Conservation (phyloP, 768 basidiomycete species). For the Mrakia gelida region DNA sequence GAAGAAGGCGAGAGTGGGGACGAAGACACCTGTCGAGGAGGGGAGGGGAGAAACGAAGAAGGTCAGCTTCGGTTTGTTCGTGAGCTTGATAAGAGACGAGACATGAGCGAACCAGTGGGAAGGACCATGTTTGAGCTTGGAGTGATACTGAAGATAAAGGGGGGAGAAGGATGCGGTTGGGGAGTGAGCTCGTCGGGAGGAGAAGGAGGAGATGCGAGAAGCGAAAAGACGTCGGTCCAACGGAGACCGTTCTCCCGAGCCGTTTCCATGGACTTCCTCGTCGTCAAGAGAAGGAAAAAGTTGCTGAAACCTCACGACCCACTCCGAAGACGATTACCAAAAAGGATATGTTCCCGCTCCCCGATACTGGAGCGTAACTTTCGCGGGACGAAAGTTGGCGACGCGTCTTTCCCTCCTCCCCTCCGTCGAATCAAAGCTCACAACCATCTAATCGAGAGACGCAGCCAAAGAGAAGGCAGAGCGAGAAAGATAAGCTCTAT, state of each 20-base stretch:
- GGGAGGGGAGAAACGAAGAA: not conserved
- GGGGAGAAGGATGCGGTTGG: not conserved
- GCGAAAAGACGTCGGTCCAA: too few species aligned
- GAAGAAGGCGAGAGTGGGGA: slow-evolving; percentile 26
- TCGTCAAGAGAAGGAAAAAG: too few species aligned
- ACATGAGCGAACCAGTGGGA: not conserved
- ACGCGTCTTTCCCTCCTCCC: too few species aligned
- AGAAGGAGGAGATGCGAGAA: too few species aligned
- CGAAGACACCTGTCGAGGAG: slow-evolving; percentile 15
- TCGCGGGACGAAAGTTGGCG: too few species aligned
- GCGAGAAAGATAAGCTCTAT: not conserved
- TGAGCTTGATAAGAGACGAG: not conserved
- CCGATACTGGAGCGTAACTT: too few species aligned
- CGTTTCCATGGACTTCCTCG: too few species aligned
- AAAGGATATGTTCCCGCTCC: too few species aligned
- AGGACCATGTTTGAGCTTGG: not conserved
- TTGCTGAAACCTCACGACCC: too few species aligned
- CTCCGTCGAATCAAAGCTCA: too few species aligned
- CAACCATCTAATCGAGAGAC: not conserved
- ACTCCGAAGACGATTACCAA: too few species aligned
- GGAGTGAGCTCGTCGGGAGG: not conserved
- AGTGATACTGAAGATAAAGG: not conserved
- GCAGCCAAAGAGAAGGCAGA: not conserved
- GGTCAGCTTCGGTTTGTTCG: not conserved
- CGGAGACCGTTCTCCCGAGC: too few species aligned